Evolutionary conservation across 2,329 filamentous ascomycete species (phyloP), one percentile per base, ranked within the genome.

Genomic region (Diplodia intermedia): DNA sequence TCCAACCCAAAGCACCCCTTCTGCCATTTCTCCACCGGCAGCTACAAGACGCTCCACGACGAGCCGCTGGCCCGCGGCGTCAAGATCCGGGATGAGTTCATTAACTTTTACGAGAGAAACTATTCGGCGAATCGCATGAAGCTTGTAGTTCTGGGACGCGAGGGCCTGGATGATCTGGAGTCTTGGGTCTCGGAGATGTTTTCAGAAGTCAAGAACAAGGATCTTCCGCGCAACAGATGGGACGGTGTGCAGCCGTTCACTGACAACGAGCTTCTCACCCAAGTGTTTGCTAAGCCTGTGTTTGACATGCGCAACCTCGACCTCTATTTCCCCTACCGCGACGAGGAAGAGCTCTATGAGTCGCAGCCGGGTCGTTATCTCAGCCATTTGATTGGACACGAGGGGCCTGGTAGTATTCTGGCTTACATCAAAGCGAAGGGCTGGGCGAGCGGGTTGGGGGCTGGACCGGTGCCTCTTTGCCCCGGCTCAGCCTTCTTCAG

Each of bases 61-160:
- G 85, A 90, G 5, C 94, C 94, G 1, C 89, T 95, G 76, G 87
- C 89, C 54, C 84, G 89, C 60, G 93, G 93, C 4, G 86, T 97
- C 73, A 92, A 95, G 77, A 91, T 97, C 31, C 87, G 94, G 60
- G 90, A 93, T 72, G 93, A 94, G 78, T 97, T 97, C 76, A 96
- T 97, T 72, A 90, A 93, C 71, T 97, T 97, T 75, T 92, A 97
- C 77, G 87, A 89, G 70, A 91, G 89, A 75, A 90, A 97, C 76
- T 97, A 97, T 80, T 97, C 94, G 1, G 92, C 94, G 69, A 97
- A 97, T 76, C 86, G 89, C 49, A 97, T 97, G 92, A 97, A 97
- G 83, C 83, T 97, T 61, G 93, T 94, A 47, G 89, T 97, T 4
- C 80, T 97, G 26, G 94, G 94, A 0, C 87, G 90, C 62, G 94